phyloP scores from a whole-genome alignment of 495 filamentous ascomycete species.

The Aspergillus heteromorphus region DNA sequence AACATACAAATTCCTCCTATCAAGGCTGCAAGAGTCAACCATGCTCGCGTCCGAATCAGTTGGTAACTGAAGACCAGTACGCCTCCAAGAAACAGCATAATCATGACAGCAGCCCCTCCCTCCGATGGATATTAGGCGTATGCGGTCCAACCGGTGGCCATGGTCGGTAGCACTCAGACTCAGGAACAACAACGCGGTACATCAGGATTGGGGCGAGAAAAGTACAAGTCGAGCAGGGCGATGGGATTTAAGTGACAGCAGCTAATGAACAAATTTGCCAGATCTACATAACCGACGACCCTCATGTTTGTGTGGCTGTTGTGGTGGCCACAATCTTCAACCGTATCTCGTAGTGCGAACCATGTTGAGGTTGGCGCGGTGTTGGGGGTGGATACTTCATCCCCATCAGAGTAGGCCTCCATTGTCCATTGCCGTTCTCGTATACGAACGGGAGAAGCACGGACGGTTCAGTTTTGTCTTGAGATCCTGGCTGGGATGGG shows the following conservation, averaged over 20 bases:
- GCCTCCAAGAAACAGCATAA: neutral
- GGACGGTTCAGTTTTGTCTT: too few species aligned
- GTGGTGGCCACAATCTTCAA: too few species aligned
- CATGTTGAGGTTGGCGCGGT: too few species aligned
- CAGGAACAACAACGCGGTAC: neutral
- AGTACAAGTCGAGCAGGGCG: neutral
- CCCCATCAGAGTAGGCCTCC: too few species aligned
- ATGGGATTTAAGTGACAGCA: too few species aligned
- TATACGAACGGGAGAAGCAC: too few species aligned
- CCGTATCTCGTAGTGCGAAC: too few species aligned
- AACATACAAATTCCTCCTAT: slow-evolving; percentile 51
- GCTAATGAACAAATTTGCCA: too few species aligned
- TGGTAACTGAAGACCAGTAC: neutral
- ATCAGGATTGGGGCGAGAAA: neutral
- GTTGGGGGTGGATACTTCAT: too few species aligned
- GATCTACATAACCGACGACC: neutral
- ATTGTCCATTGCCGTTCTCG: too few species aligned
- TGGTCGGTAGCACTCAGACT: too few species aligned
- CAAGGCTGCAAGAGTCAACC: slow-evolving; percentile 56
- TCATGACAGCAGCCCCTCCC: neutral
- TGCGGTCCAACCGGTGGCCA: neutral
- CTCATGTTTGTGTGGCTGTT: neutral
- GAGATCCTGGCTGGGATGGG: too few species aligned
- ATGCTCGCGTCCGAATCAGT: slow-evolving; percentile 35
- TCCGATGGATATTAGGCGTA: slow-evolving; percentile 1